Base-by-base conservation (phyloP, 345 rosid genomes). In the Rubroshorea leprosula region DNA sequence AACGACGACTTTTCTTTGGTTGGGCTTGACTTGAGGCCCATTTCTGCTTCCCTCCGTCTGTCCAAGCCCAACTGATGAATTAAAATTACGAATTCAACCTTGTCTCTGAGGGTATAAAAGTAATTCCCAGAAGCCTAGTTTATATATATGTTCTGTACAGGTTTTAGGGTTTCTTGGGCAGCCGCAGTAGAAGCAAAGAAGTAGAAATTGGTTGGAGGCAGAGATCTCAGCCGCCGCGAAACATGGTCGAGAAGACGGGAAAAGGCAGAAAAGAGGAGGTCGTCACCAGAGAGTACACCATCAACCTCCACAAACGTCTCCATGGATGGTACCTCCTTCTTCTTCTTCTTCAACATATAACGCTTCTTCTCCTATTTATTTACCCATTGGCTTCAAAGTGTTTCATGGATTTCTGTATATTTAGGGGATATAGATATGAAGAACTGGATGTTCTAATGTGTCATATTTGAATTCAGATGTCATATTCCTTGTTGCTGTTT, bases 291-390 rank as follows among this genome's bases (percentile, higher is more conserved):
- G 89, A 83, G 72, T 83, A 80, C 70, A 83, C 84, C 52, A 67
- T 83, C 68, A 80, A 83, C 75, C 80, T 83, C 57, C 89, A 80
- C 77, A 78, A 80, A 43, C 85, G 89, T 54, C 69, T 80, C 43
- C 89, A 83, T 67, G 82, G 83, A 58, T 83, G 89, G 86, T 83
- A 27, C 58, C 53, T 24, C 18, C 24, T 21, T 35, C n/a, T 7
- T 38, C n/a, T 26, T 18, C 51, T 41, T 29, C 29, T 5, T 29
- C 31, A 24, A 47, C 27, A 21, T 50, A 2, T 13, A 50, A 8
- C 3, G 2, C n/a, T 7, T 50, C 6, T 15, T 3, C 27, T 8
- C 53, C 13, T 20, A 20, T 47, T 18, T 2, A 20, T 50, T 23
- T 21, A 50, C 41, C 12, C 41, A 35, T 35, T 35, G 7, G 41